Conservation (phyloP, 2,329 filamentous ascomycete species). For the Neofusicoccum ribis region DNA sequence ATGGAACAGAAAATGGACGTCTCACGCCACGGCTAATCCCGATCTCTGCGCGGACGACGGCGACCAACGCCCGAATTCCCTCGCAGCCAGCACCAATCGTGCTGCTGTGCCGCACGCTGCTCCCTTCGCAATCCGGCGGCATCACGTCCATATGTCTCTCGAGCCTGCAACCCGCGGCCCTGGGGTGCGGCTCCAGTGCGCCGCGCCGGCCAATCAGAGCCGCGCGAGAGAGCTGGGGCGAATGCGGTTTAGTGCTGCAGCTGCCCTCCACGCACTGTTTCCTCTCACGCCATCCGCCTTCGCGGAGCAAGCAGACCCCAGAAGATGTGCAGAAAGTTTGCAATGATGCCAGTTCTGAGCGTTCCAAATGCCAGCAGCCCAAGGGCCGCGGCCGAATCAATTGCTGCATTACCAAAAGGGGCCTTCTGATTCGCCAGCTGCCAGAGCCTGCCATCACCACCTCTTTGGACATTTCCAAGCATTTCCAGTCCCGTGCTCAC, state of each 20-base stretch:
- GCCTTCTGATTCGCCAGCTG: constrained; percentile 5
- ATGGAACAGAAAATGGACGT: constrained; percentile 24
- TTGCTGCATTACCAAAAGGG: constrained; percentile 10
- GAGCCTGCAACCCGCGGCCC: not conserved
- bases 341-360: not conserved
- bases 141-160: not conserved
- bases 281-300: constrained; percentile 5
- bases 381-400: not conserved
- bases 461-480: not conserved
- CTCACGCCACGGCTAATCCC: constrained; percentile 17
- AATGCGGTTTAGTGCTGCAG: constrained; percentile 2
- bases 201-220: constrained; percentile 7
- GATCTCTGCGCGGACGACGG: not conserved
- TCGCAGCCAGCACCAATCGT: not conserved
- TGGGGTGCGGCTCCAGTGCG: not conserved
- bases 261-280: not conserved
- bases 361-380: not conserved
- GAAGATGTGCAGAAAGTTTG: not conserved
- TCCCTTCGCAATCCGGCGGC: not conserved
- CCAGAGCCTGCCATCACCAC: not conserved
- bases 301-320: not conserved
- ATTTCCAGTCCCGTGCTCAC: not conserved
- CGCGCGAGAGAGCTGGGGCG: constrained; percentile 6
- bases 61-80: not conserved
- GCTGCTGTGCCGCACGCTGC: not conserved